Evolutionary conservation across 2,329 filamentous ascomycete genomes (phyloP).

Genomic region (Talaromyces sp.): DNA sequence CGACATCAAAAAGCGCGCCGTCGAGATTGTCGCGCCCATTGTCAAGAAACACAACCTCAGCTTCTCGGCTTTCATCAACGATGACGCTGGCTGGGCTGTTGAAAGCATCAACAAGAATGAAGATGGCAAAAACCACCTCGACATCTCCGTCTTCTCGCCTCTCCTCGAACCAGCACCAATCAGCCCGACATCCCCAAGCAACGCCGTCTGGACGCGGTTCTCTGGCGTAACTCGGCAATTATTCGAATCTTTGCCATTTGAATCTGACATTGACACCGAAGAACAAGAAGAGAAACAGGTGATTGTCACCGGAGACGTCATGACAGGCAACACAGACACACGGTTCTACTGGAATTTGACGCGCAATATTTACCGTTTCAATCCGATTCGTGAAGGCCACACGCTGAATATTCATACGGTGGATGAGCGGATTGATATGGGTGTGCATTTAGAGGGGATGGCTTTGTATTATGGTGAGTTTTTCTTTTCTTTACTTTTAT

Average conservation of each 20-base stretch:
- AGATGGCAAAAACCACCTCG: conserved; percentile 22
- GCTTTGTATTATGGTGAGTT: conserved; percentile 39
- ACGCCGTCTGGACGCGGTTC: conserved; percentile 32
- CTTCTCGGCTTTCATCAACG: conserved; percentile 42
- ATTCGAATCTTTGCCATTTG: conserved; percentile 28
- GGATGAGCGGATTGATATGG: conserved; percentile 43
- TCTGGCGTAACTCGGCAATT: conserved; percentile 36
- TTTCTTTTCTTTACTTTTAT: conserved; percentile 1
- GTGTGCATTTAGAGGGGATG: conserved; percentile 39
- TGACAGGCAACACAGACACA: conserved; percentile 53
- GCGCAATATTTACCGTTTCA: conserved; percentile 51
- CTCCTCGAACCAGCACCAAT: conserved; percentile 27
- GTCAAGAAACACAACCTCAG: conserved; percentile 39
- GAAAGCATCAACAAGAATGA: not conserved
- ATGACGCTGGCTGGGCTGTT: not conserved
- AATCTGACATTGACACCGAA: conserved; percentile 17
- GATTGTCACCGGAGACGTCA: conserved; percentile 41
- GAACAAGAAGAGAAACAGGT: conserved; percentile 21
- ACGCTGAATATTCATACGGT: conserved; percentile 47
- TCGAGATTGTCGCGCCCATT: conserved; percentile 43
- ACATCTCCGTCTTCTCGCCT: conserved; percentile 24
- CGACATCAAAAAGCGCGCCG: conserved; percentile 42
- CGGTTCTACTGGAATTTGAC: conserved; percentile 49
- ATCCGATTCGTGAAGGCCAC: conserved; percentile 41
- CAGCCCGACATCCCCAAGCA: conserved; percentile 19